Conservation (phyloP, 2,329 filamentous ascomycete genomes). For the Nigrospora oryzae region DNA sequence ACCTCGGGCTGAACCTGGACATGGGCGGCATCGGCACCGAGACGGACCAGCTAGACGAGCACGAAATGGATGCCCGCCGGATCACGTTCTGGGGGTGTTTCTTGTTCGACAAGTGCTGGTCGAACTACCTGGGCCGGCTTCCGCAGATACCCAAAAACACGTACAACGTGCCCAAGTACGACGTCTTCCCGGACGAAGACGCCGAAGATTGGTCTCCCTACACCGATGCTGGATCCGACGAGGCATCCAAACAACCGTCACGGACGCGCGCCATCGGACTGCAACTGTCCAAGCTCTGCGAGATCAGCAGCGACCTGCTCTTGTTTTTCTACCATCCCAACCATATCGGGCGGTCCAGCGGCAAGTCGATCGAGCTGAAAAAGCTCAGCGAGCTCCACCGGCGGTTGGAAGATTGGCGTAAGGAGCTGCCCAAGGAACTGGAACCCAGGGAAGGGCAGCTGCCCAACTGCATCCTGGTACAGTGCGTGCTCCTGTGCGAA, state of each 20-base stretch:
- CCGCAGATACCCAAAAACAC: conserved; percentile 76
- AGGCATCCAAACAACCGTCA: conserved; percentile 67
- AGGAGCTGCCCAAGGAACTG: conserved; percentile 74
- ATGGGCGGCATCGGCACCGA: conserved; percentile 55
- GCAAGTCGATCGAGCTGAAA: conserved; percentile 80
- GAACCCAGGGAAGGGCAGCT: conserved; percentile 84
- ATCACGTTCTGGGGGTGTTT: conserved; percentile 98
- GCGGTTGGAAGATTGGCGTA: conserved; percentile 81
- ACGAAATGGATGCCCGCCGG: conserved; percentile 79
- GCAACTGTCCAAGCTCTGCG: conserved; percentile 75
- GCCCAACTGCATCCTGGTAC: conserved; percentile 69
- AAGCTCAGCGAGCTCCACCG: conserved; percentile 88
- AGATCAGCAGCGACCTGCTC: conserved; percentile 88
- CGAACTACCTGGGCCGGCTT: conserved; percentile 87
- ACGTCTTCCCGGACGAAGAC: conserved; percentile 86
- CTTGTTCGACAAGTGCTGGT: conserved; percentile 98
- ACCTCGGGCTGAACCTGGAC: conserved; percentile 86
- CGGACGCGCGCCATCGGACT: conserved; percentile 74
- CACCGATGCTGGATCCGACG: conserved; percentile 71
- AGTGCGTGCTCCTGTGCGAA: conserved; percentile 51
- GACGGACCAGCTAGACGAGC: conserved; percentile 57
- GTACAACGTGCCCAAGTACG: conserved; percentile 78
- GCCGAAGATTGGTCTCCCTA: conserved; percentile 80
- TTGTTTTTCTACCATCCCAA: conserved; percentile 85
- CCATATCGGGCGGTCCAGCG: conserved; percentile 51